Conservation (phyloP, 2,329 filamentous ascomycete genomes). For the Diaporthe citriasiana region DNA sequence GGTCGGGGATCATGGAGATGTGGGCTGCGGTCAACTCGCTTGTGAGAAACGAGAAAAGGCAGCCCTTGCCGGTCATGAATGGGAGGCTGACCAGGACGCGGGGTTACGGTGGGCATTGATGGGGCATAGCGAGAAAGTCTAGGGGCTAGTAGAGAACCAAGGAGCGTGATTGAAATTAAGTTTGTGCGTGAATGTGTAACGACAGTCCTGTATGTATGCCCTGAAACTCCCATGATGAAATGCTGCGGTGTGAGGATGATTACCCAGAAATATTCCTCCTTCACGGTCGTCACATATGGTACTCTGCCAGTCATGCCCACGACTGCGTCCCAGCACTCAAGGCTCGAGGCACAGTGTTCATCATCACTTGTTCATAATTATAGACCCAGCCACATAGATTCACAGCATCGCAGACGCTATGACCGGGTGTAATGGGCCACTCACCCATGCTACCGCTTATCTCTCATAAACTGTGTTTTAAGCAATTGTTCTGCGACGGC, state of each 20-base stretch:
- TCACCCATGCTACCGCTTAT: no score
- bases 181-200: neutral
- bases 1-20: conserved; percentile 86
- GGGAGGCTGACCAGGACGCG: conserved; percentile 44
- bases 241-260: no score
- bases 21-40: conserved; percentile 79
- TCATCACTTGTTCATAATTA: neutral
- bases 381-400: neutral
- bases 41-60: conserved; percentile 59
- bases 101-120: conserved; percentile 42
- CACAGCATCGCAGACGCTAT: neutral
- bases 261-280: no score
- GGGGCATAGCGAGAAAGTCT: neutral
- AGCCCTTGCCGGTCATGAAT: conserved; percentile 54
- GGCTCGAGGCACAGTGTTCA: neutral
- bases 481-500: neutral
- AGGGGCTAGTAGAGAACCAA: neutral
- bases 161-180: neutral
- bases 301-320: neutral
- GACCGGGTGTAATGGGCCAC: neutral
- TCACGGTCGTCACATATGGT: neutral
- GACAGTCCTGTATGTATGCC: neutral
- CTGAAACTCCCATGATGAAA: neutral
- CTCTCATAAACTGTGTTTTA: neutral
- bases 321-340: neutral